Conservation (phyloP, 225 moss, liverwort and hornwort genomes). For the Lunularia cruciata region DNA sequence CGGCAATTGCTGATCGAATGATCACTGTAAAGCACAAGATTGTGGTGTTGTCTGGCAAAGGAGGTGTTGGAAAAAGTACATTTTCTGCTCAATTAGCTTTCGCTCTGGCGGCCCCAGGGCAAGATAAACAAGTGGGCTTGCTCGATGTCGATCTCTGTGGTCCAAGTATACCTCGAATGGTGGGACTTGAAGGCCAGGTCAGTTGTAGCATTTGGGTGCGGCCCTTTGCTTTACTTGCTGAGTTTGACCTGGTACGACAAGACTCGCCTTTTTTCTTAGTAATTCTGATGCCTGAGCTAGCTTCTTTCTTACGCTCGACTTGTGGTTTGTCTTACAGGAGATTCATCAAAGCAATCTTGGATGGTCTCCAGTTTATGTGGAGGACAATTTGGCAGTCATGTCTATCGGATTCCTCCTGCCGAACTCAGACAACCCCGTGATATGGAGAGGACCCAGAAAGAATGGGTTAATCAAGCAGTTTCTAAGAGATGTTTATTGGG, state of each 20-base stretch:
- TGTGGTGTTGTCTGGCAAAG: slow-evolving; percentile 86
- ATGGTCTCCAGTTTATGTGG: slow-evolving; percentile 98
- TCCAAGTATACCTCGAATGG: slow-evolving; percentile 95
- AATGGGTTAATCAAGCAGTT: slow-evolving; percentile 97
- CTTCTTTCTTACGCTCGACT: not conserved
- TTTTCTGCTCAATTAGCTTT: slow-evolving; percentile 90
- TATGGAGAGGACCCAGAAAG: slow-evolving; percentile 95
- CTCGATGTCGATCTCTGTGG: slow-evolving; percentile 95
- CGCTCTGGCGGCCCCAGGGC: slow-evolving; percentile 63
- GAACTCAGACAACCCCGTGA: slow-evolving; percentile 92
- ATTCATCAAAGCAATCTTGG: slow-evolving; percentile 97
- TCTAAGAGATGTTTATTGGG: slow-evolving; percentile 92
- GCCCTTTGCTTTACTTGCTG: not conserved
- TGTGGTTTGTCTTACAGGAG: slow-evolving; percentile 45
- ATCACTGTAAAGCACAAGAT: slow-evolving; percentile 85
- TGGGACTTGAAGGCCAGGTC: slow-evolving; percentile 79
- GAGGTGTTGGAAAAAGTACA: slow-evolving; percentile 97
- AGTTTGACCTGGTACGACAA: not conserved
- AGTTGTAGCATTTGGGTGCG: not conserved
- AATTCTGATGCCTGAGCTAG: not conserved
- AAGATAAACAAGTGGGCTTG: slow-evolving; percentile 93
- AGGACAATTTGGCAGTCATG: slow-evolving; percentile 96
- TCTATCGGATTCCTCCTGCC: slow-evolving; percentile 97
- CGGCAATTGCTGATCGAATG: slow-evolving; percentile 86
- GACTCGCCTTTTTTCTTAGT: not conserved